Conservation (phyloP, 1,284 basidiomycete genomes). For the Inonotus hispidus region DNA sequence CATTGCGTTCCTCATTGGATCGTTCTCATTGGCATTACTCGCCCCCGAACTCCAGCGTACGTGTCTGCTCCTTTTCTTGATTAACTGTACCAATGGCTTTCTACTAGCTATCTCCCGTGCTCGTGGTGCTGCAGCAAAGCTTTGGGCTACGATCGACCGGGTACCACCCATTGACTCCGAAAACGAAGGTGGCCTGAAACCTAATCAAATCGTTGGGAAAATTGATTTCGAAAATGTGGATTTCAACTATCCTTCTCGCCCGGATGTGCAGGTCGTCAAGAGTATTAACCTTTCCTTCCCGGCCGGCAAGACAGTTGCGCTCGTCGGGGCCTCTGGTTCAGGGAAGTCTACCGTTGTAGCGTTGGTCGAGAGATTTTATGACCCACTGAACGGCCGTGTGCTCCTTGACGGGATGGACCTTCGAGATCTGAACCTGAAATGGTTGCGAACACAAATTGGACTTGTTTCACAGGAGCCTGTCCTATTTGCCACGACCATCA, state of each 20-base stretch:
- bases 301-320: slow-evolving; percentile 77
- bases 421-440: slow-evolving; percentile 77
- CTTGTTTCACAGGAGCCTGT: slow-evolving; percentile 88
- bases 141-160: slow-evolving; percentile 89
- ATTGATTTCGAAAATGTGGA: slow-evolving; percentile 74
- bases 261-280: slow-evolving; percentile 79
- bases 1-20: slow-evolving; percentile 82
- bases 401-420: slow-evolving; percentile 78
- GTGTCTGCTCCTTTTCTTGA: slow-evolving; percentile 28
- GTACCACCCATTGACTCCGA: slow-evolving; percentile 82
- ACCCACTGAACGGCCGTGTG: slow-evolving; percentile 70
- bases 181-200: slow-evolving; percentile 65
- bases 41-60: slow-evolving; percentile 82
- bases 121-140: slow-evolving; percentile 88
- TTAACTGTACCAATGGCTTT: slow-evolving; percentile 20
- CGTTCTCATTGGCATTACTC: slow-evolving; percentile 77
- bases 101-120: slow-evolving; percentile 70
- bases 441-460: slow-evolving; percentile 88
- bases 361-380: slow-evolving; percentile 86
- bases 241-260: slow-evolving; percentile 91
- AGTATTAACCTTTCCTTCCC: slow-evolving; percentile 63
- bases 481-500: slow-evolving; percentile 78
- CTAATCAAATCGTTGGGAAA: slow-evolving; percentile 66
- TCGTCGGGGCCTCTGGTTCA: slow-evolving; percentile 88
- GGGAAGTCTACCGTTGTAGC: slow-evolving; percentile 83